Evolutionary conservation across 306 rosid genomes (phyloP).

Genomic region (Clitoria ternatea): DNA sequence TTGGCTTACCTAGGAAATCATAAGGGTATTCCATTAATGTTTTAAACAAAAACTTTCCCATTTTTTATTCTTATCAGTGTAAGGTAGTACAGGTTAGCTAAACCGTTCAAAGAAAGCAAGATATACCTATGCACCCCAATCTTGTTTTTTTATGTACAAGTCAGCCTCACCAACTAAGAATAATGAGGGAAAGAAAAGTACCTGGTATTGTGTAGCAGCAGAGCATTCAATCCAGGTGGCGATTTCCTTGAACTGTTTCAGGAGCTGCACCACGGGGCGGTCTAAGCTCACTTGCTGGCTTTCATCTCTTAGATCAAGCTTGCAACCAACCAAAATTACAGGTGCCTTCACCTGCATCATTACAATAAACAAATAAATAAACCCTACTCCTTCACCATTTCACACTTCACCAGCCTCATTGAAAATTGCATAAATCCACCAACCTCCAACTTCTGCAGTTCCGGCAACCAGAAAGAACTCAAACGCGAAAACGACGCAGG

Average conservation of each 20-base stretch:
- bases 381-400: neutral
- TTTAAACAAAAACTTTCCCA: no score
- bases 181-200: constrained; percentile 1
- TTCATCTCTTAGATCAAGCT: constrained; percentile 41
- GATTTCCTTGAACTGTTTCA: constrained; percentile 28
- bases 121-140: neutral
- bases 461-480: constrained; percentile 64
- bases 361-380: neutral
- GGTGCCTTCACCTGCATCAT: constrained; percentile 40
- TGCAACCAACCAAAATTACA: constrained; percentile 45
- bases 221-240: constrained; percentile 49
- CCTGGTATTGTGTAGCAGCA: constrained; percentile 47
- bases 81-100: no score
- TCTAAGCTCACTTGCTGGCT: constrained; percentile 47
- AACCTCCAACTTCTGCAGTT: constrained; percentile 64
- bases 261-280: constrained; percentile 34
- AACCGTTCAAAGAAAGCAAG: neutral
- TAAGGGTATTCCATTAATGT: no score
- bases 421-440: constrained; percentile 6
- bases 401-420: neutral
- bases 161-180: constrained; percentile 4
- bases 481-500: constrained; percentile 51
- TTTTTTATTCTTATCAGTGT: no score
- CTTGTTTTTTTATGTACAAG: neutral
- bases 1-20: no score